Evolutionary conservation across 2,329 filamentous ascomycete species (phyloP).

Genomic region (Sarocladiaceae sp.): DNA sequence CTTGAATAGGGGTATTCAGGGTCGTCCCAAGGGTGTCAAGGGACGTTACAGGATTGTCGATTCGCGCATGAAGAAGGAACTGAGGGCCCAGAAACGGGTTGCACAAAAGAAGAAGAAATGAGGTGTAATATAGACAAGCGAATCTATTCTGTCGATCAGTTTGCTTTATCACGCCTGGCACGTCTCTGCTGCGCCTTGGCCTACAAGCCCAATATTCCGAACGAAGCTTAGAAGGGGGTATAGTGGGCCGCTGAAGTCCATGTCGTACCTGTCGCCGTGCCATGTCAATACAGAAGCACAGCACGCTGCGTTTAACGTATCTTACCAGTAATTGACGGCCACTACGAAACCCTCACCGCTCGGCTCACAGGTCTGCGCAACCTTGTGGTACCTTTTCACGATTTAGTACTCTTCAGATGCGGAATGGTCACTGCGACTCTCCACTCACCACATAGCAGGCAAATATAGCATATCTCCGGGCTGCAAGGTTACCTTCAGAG

Average conservation of each 20-base stretch:
- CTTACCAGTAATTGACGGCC: slow-evolving; percentile 77
- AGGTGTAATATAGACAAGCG: slow-evolving; percentile 10
- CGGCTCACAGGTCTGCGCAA: slow-evolving; percentile 63
- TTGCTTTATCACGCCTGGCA: slow-evolving; percentile 7
- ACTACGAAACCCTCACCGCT: slow-evolving; percentile 72
- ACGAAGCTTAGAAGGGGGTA: slow-evolving; percentile 59
- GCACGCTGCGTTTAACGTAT: neutral
- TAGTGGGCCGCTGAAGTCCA: slow-evolving; percentile 68
- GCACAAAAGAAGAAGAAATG: slow-evolving; percentile 63
- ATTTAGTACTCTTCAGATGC: neutral
- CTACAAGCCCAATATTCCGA: slow-evolving; percentile 26
- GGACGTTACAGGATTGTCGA: slow-evolving; percentile 98
- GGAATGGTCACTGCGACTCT: neutral
- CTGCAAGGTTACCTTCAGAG: slow-evolving; percentile 63
- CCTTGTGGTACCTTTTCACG: slow-evolving; percentile 66
- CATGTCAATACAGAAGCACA: neutral
- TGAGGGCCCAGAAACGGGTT: slow-evolving; percentile 76
- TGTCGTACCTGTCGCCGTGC: slow-evolving; percentile 60
- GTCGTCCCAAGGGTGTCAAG: slow-evolving; percentile 86
- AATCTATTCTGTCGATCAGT: neutral
- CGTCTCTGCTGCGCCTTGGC: slow-evolving; percentile 5
- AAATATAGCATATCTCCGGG: slow-evolving; percentile 80
- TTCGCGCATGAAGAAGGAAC: slow-evolving; percentile 92
- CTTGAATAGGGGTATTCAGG: slow-evolving; percentile 77
- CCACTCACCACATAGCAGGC: slow-evolving; percentile 68